phyloP scores from a whole-genome alignment of 2,329 filamentous ascomycete genomes.

The Fusarium sp. region DNA sequence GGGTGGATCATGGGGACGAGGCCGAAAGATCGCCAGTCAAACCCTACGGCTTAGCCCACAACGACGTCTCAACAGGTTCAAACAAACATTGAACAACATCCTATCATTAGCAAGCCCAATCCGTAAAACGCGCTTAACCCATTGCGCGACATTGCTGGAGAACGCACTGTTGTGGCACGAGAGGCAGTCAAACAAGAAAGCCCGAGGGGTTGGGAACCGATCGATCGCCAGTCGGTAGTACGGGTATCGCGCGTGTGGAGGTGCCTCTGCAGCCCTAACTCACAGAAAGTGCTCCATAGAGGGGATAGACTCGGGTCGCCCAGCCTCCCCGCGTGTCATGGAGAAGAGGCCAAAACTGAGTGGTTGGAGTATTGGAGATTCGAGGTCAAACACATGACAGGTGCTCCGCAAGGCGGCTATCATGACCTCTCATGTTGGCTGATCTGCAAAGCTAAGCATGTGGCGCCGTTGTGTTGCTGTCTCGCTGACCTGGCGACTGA shows the following conservation, averaged over 20 bases:
- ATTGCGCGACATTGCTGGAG: slow-evolving; percentile 1
- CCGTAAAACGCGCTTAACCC: background rate
- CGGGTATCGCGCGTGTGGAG: background rate
- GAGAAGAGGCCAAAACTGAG: background rate
- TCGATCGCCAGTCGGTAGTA: background rate
- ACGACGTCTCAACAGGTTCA: background rate
- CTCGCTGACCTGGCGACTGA: background rate
- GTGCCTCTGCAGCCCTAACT: background rate
- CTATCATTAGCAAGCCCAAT: background rate
- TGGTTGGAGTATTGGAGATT: slow-evolving; percentile 10
- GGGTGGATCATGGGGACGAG: background rate
- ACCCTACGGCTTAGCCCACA: slow-evolving; percentile 7
- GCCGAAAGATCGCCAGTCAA: slow-evolving; percentile 3
- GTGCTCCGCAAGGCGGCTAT: background rate
- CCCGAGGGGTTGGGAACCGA: background rate
- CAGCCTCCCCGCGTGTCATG: slow-evolving; percentile 6
- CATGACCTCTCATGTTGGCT: background rate
- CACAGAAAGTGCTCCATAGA: background rate
- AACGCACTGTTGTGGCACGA: background rate
- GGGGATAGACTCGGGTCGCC: background rate
- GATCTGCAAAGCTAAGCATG: background rate
- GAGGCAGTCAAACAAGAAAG: background rate
- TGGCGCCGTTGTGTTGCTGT: background rate
- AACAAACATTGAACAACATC: background rate
- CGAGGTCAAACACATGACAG: background rate